These are phyloP conservation scores for Mycosphaerella arachidis DNA, from an alignment of 2,329 filamentous ascomycete genomes.

Conservation along the genomic window DNA sequence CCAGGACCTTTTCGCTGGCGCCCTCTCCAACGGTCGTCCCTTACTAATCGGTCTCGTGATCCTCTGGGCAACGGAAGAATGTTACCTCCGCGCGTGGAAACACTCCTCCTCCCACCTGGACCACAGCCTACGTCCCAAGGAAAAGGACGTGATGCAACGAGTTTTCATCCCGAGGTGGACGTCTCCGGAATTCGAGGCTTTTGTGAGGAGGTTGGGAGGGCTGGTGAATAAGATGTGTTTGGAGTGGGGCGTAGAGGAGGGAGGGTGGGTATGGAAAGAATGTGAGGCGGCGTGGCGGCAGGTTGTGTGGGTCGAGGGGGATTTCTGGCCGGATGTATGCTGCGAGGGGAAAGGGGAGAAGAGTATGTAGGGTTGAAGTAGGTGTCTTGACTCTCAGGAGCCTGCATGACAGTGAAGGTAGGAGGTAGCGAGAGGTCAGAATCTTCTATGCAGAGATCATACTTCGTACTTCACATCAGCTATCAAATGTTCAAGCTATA, in stretches of 20 bases:
- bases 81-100: constrained; percentile 46
- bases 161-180: constrained; percentile 51
- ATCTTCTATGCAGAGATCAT: not conserved
- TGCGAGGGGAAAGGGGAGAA: not conserved
- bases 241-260: constrained; percentile 38
- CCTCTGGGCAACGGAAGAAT: constrained; percentile 69
- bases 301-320: constrained; percentile 45
- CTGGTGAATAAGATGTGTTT: constrained; percentile 42
- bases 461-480: not conserved
- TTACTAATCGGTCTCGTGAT: constrained; percentile 65
- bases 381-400: too few species aligned
- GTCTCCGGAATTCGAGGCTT: constrained; percentile 44
- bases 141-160: constrained; percentile 45
- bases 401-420: too few species aligned
- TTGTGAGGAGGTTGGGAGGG: constrained; percentile 43
- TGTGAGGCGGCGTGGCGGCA: constrained; percentile 48
- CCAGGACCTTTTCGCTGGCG: constrained; percentile 56
- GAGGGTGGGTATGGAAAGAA: constrained; percentile 44
- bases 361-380: too few species aligned
- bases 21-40: constrained; percentile 46
- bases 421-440: too few species aligned
- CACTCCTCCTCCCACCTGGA: constrained; percentile 38
- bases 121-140: constrained; percentile 18
- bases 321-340: constrained; percentile 46
- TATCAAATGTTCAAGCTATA: not conserved